Evolutionary conservation across 306 rosid species (phyloP), one percentile per base, ranked within the genome.

Genomic region (Prunus campanulata): DNA sequence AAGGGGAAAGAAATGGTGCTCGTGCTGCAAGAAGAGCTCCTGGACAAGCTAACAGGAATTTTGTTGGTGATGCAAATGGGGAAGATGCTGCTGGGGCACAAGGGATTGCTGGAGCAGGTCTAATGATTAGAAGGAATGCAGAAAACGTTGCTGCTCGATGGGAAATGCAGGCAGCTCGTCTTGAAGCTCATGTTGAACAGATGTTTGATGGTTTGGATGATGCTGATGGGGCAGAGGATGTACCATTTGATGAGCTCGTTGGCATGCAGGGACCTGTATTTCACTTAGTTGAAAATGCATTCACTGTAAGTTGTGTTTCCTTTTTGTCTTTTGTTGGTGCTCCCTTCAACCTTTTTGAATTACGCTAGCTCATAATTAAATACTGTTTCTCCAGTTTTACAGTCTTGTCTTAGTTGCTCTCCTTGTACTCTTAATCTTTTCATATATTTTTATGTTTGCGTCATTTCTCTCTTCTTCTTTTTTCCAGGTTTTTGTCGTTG

Each of bases 251-350:
- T 85, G 98, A 96, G 88, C 98, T 96, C 54, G 98, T 96, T 70
- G 99, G 99, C 87, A 96, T 96, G 99, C 98, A 96, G 91, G 99
- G 99, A 74, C 99, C 99, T 69, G 97, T 96, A 77, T 96, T 96
- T 87, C 99, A 92, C 91, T 86, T 96, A 84, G 97, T 96, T 84
- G 98, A 96, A 85, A 96, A 96, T 82, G 99, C 99, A 67, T 96
- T 96, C 68, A 96, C 99, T 74, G 99, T 96, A 80, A 88, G 97
- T 79, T 82, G 19, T 27, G 50, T 80, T 25, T 48, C 55, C 16
- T 6, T 52, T 11, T 52, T 18, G n/a, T 24, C 6, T 70, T 76
- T 55, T 35, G 47, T 18, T 18, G 3, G 30, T n/a, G 13, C 15
- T 22, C 15, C 72, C 49, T 11, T 19, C 20, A 0, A 10, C 8